These are phyloP conservation scores for Cadophora gregata DNA, from an alignment of 2,329 filamentous ascomycete species.

Conservation along the genomic window DNA sequence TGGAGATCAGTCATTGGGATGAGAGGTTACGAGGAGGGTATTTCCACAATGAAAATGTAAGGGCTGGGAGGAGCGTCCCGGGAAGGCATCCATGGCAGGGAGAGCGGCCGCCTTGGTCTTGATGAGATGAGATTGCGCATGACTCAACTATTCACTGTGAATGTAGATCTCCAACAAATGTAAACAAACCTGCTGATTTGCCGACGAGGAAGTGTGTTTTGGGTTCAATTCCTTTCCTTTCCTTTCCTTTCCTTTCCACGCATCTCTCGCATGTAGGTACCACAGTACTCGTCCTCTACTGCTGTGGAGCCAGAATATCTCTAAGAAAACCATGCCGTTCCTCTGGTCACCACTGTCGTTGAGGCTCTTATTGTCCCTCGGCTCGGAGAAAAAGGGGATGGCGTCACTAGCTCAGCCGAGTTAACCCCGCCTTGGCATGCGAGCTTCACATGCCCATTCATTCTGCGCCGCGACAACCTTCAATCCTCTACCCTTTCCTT, in stretches of 20 bases:
- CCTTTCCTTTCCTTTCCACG: too few relatives aligned
- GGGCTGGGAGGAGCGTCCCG: background rate
- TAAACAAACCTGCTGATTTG: background rate
- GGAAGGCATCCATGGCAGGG: slow-evolving; percentile 5
- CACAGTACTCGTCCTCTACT: too few relatives aligned
- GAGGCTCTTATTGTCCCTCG: background rate
- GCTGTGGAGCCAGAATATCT: too few relatives aligned
- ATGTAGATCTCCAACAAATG: too few relatives aligned
- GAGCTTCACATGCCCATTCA: background rate
- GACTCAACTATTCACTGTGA: too few relatives aligned
- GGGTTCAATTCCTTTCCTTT: too few relatives aligned
- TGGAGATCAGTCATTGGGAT: slow-evolving; percentile 9
- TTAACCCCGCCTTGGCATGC: background rate
- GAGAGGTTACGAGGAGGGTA: background rate
- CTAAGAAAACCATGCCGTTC: too few relatives aligned
- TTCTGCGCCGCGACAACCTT: background rate
- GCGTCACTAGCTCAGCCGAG: background rate
- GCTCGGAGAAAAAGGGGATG: slow-evolving; percentile 7
- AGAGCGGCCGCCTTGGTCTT: background rate
- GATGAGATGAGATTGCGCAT: background rate
- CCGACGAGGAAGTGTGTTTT: background rate
- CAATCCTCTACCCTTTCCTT: background rate
- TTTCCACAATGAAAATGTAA: background rate
- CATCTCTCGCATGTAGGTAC: too few relatives aligned
- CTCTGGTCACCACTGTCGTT: too few relatives aligned